These are phyloP conservation scores for Acephala macrosclerotiorum DNA, from an alignment of 2,329 filamentous ascomycete genomes.

Conservation along the genomic window DNA sequence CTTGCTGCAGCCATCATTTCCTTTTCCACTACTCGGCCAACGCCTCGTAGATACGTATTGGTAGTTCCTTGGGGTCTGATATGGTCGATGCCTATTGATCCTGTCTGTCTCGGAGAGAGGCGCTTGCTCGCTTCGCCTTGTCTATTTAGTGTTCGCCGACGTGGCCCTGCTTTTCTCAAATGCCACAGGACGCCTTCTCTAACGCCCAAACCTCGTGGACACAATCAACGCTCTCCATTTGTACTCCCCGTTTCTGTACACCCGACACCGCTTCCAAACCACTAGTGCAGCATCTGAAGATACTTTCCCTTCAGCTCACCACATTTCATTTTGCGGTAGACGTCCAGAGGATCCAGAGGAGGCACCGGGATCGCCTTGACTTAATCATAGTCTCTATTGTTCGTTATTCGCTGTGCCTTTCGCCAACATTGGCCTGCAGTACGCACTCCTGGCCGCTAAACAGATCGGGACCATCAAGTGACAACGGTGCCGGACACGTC, in stretches of 20 bases:
- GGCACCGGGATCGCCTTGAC: background rate
- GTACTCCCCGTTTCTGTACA: background rate
- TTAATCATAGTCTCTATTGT: background rate
- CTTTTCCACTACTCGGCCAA: background rate
- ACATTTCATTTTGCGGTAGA: background rate
- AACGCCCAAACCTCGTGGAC: background rate
- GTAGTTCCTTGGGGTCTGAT: background rate
- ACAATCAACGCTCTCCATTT: background rate
- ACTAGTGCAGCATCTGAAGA: no score
- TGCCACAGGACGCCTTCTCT: background rate
- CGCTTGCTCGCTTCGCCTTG: background rate
- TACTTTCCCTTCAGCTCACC: background rate
- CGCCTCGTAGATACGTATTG: background rate
- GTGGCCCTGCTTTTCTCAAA: background rate
- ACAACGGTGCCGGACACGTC: background rate
- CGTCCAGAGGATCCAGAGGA: background rate
- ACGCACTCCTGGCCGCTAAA: background rate
- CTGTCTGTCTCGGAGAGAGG: no score
- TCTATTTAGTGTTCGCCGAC: background rate
- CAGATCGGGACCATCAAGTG: constrained; percentile 5
- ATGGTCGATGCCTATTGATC: background rate
- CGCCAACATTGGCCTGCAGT: background rate
- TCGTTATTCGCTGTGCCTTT: constrained; percentile 5
- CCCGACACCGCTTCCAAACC: background rate
- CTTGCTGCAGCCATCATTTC: background rate